Evolutionary conservation across 768 basidiomycete genomes (phyloP).

Genomic region (Rhizopogon vinicolor): DNA sequence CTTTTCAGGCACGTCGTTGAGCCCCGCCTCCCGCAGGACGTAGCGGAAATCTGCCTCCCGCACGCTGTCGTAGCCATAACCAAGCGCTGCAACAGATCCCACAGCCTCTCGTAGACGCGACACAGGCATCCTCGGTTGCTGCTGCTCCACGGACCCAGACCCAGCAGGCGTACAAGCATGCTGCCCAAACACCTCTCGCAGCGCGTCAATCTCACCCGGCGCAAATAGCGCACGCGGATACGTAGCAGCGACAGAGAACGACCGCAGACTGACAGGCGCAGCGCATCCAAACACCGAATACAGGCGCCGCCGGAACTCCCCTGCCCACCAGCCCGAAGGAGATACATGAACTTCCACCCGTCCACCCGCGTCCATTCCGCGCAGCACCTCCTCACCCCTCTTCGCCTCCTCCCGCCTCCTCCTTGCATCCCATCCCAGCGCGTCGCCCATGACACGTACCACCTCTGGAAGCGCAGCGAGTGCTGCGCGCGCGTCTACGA

Average conservation of each 20-base stretch:
- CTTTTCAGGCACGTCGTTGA: conserved; percentile 30
- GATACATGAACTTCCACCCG: conserved; percentile 6
- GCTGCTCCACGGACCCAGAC: conserved; percentile 7
- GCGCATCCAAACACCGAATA: not conserved
- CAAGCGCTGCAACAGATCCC: conserved; percentile 15
- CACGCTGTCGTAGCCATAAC: conserved; percentile 53
- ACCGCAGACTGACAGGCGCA: not conserved
- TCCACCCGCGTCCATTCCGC: conserved; percentile 64
- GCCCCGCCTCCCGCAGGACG: conserved; percentile 74
- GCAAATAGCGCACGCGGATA: conserved; percentile 53
- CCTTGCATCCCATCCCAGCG: conserved; percentile 69
- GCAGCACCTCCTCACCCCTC: conserved; percentile 60
- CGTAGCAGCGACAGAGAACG: conserved; percentile 12
- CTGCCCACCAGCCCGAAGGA: conserved; percentile 7
- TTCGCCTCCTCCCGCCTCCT: conserved; percentile 58
- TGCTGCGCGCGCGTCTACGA: conserved; percentile 87
- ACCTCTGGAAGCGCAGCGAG: conserved; percentile 82
- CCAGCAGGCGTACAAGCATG: not conserved
- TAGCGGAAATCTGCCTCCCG: conserved; percentile 63
- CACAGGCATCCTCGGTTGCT: conserved; percentile 32
- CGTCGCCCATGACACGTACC: conserved; percentile 86
- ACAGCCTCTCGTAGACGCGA: conserved; percentile 30
- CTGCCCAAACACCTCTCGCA: conserved; percentile 32
- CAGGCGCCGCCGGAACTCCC: not conserved
- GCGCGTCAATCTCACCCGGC: conserved; percentile 41